These are phyloP conservation scores for Gypsophila paniculata DNA, from an alignment of 179 eudicot species.

Conservation along the genomic window DNA sequence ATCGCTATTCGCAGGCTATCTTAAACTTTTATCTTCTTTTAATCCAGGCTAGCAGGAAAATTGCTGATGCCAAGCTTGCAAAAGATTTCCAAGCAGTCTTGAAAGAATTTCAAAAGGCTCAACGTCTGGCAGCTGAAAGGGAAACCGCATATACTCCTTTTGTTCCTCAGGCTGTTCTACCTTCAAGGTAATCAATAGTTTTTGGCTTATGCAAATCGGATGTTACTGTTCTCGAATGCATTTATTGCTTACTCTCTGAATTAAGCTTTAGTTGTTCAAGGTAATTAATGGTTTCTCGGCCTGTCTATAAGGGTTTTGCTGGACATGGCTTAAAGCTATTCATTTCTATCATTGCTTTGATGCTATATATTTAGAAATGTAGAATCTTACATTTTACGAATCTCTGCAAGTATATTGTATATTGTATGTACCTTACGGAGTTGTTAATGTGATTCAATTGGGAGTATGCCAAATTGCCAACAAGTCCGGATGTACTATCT, in stretches of 20 bases:
- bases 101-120: constrained; percentile 80
- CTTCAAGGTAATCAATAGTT: constrained; percentile 43
- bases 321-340: neutral
- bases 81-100: constrained; percentile 78
- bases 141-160: constrained; percentile 79
- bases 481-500: neutral
- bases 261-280: neutral
- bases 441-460: neutral
- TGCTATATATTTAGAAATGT: neutral
- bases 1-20: neutral
- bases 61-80: constrained; percentile 85
- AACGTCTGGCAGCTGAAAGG: constrained; percentile 74
- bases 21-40: neutral
- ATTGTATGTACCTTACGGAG: neutral
- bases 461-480: neutral
- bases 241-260: neutral
- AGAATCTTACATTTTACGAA: neutral
- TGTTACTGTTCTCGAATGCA: neutral
- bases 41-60: constrained; percentile 69
- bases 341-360: neutral
- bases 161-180: constrained; percentile 53
- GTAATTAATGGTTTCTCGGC: no score
- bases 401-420: neutral
- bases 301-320: neutral
- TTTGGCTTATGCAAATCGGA: constrained; percentile 8